Percentiles rank a stretch among this genome's conserved stretches.
Evolutionary conservation across 2,329 filamentous ascomycete species (phyloP).

Genomic region (Blumeria graminis): DNA sequence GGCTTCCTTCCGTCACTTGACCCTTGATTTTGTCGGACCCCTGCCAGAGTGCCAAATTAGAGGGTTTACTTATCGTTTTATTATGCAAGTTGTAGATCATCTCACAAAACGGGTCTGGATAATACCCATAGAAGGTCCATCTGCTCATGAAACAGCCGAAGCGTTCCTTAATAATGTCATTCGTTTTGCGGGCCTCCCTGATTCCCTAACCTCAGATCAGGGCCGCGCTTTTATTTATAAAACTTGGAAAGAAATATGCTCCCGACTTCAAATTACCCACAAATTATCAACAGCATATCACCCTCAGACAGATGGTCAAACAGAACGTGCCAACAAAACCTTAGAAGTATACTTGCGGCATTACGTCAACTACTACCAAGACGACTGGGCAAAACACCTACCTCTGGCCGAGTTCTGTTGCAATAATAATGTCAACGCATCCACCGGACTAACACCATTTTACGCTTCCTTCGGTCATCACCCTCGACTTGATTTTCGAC

Average conservation of each 20-base stretch:
- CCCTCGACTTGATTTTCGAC: no score
- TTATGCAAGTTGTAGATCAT: no score
- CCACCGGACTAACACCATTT: no score
- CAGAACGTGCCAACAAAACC: background rate
- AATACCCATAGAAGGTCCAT: no score
- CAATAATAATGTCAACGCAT: no score
- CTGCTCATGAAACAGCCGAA: background rate
- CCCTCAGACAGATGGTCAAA: background rate
- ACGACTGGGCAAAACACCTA: background rate
- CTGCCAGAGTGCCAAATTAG: no score
- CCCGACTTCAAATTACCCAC: background rate
- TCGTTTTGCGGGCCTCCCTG: background rate
- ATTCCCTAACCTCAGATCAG: background rate
- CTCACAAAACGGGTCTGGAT: no score
- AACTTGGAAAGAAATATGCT: background rate
- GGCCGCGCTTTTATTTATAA: background rate
- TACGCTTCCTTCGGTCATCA: no score
- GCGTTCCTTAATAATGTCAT: background rate
- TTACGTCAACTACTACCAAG: background rate
- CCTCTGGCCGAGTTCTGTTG: no score
- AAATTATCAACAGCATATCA: background rate
- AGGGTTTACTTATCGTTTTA: no score
- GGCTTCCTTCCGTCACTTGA: no score
- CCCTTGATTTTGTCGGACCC: no score
- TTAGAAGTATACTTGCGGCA: background rate